phyloP scores from a whole-genome alignment of 208 protist species.

The Leishmania turanica region DNA sequence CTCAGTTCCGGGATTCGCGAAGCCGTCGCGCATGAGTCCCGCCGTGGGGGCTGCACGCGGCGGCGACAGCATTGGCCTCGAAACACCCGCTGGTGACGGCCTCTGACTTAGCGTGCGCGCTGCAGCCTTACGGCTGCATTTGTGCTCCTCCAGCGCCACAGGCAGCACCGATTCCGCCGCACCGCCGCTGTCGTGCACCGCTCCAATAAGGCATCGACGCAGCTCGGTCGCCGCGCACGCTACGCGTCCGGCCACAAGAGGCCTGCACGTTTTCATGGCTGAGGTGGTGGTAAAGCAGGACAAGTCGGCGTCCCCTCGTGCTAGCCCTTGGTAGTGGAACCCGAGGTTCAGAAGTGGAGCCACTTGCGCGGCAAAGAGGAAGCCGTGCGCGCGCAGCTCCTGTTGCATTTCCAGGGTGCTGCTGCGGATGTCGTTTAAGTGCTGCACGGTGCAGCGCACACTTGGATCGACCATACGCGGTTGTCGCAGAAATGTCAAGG shows the following conservation, averaged over 20 bases:
- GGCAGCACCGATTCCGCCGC: not conserved
- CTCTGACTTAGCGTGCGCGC: not conserved
- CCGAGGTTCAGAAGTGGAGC: slow-evolving; percentile 21
- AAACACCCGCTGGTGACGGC: not conserved
- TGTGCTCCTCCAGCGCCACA: slow-evolving; percentile 17
- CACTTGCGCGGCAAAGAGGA: slow-evolving; percentile 14
- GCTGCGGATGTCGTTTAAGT: slow-evolving; percentile 10
- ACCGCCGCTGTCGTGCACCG: not conserved
- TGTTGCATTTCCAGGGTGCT: slow-evolving; percentile 7
- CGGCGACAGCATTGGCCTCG: not conserved
- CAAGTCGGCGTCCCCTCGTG: slow-evolving; percentile 21
- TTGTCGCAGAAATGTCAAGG: slow-evolving; percentile 19
- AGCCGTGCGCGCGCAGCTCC: slow-evolving; percentile 20
- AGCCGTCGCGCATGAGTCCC: slow-evolving; percentile 23
- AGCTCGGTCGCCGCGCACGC: slow-evolving; percentile 21
- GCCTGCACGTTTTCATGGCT: slow-evolving; percentile 22
- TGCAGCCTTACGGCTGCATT: not conserved
- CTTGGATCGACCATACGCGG: slow-evolving; percentile 1
- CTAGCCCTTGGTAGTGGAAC: slow-evolving; percentile 22
- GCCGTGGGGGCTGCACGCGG: slow-evolving; percentile 5
- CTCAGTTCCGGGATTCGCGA: slow-evolving; percentile 21
- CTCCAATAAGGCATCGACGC: slow-evolving; percentile 22
- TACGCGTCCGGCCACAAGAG: slow-evolving; percentile 5
- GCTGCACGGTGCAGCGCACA: slow-evolving; percentile 4
- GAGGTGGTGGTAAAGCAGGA: slow-evolving; percentile 11